Evolutionary conservation across 2,329 filamentous ascomycete genomes (phyloP), one percentile per base, ranked within the genome.

Genomic region (Aspergillus sp.): DNA sequence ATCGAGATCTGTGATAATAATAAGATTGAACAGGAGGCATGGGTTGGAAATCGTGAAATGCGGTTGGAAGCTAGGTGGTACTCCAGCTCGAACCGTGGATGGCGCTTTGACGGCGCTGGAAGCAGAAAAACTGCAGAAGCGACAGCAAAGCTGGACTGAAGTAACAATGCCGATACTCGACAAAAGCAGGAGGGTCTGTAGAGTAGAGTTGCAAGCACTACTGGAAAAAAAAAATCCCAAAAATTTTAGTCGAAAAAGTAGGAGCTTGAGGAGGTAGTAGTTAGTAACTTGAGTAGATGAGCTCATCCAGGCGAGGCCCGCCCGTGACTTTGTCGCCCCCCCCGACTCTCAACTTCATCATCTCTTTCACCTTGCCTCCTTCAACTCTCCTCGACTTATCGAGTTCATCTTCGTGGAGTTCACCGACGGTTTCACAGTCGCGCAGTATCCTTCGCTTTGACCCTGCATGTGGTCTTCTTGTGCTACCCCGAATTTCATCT

Each of bases 321-420:
- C 59, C 55, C 59, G 59, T 59, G 59, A 61, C 56, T 56, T 47
- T 43, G 40, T 55, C 35, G 40, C 48, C 51, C 25, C 40, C n/a
- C 21, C 35, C 35, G 7, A 15, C 39, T 31, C 54, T 41, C 35
- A 45, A 43, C 48, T 17, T 35, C 52, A 45, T 45, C 39, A 27
- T 40, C 47, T 33, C 33, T 51, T 37, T 35, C 45, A 27, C 45
- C 56, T 55, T 52, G 49, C 55, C 43, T 58, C 39, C 44, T 56
- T 44, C 55, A 48, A 45, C 55, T 35, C 49, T 56, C 39, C 33
- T 48, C 50, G 14, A 33, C 17, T 27, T 17, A 12, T 21, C 45
- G 31, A 14, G 21, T 48, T 7, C 27, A 44, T 47, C 41, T 25
- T 41, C 51, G 40, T 48, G n/a, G 17, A 50, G 15, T 35, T 35